Evolutionary conservation across 164 flowering plant genomes (phyloP).

Genomic region (Nymphaea colorata): DNA sequence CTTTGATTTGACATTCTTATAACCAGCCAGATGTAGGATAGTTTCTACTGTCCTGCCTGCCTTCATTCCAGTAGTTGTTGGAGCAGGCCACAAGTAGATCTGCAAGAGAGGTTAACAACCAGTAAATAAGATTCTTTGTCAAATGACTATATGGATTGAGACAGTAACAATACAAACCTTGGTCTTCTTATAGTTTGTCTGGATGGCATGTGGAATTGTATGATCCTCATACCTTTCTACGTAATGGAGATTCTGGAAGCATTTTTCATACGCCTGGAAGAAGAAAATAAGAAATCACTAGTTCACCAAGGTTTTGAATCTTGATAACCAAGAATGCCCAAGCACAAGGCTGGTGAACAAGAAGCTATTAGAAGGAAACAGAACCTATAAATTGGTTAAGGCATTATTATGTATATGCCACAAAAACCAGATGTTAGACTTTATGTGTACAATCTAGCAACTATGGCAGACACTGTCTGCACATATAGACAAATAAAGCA

Average conservation of each 20-base stretch:
- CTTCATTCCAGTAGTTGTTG: constrained; percentile 68
- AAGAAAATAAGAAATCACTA: neutral
- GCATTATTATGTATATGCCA: too few species aligned
- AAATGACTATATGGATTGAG: too few species aligned
- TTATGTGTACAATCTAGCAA: too few species aligned
- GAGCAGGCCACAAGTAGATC: constrained; percentile 94
- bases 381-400: too few species aligned
- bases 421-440: too few species aligned
- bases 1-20: constrained; percentile 86
- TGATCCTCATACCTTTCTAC: constrained; percentile 81
- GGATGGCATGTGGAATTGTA: constrained; percentile 89
- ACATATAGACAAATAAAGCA: too few species aligned
- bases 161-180: constrained; percentile 38
- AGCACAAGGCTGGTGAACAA: neutral
- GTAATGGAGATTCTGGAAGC: constrained; percentile 89
- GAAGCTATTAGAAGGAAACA: neutral
- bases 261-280: constrained; percentile 80
- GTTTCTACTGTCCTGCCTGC: constrained; percentile 72
- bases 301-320: too few species aligned
- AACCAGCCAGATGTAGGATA: constrained; percentile 70
- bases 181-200: constrained; percentile 71
- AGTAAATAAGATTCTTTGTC: neutral
- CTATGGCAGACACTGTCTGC: too few species aligned
- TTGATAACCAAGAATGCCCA: neutral
- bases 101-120: constrained; percentile 8